Evolutionary conservation across 2,329 filamentous ascomycete genomes (phyloP).

Genomic region (Thielaviopsis cerberus): DNA sequence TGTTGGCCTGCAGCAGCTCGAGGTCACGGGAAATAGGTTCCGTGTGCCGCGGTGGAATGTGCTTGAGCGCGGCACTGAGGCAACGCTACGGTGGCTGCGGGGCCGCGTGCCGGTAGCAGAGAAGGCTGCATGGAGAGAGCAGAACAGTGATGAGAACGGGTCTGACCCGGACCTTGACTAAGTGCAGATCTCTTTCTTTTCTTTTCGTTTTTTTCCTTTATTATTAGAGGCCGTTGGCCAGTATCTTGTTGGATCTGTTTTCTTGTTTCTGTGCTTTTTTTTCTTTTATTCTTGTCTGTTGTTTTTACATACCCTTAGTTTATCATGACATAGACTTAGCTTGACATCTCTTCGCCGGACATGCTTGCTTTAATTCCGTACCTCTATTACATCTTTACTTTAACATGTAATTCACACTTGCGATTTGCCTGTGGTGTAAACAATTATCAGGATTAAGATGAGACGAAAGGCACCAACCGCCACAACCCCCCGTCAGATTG

Average conservation of each 20-base stretch:
- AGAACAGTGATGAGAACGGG: conserved; percentile 23
- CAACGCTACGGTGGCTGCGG: conserved; percentile 62
- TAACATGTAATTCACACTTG: too few species aligned
- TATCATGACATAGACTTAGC: not conserved
- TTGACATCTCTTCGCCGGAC: not conserved
- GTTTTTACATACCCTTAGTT: not conserved
- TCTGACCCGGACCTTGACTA: conserved; percentile 8
- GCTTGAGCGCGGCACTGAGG: conserved; percentile 72
- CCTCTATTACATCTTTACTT: too few species aligned
- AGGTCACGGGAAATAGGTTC: conserved; percentile 74
- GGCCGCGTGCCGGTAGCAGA: conserved; percentile 51
- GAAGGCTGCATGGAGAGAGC: conserved; percentile 36
- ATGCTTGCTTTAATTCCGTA: too few species aligned
- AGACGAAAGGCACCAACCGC: too few species aligned
- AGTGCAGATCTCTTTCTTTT: conserved; percentile 1
- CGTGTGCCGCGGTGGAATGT: conserved; percentile 70
- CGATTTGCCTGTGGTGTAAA: too few species aligned
- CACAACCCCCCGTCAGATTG: too few species aligned
- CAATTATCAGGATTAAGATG: too few species aligned
- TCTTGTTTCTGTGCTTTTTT: not conserved
- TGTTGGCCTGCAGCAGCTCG: conserved; percentile 42
- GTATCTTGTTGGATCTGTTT: not conserved
- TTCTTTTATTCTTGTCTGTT: not conserved
- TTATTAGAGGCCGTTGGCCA: not conserved
- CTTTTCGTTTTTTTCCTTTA: not conserved